A percentile compares a stretch with the other conserved stretches of the same genome.
These are phyloP conservation scores for Claviceps africana DNA, from an alignment of 2,329 filamentous ascomycete species.

Conservation along the genomic window DNA sequence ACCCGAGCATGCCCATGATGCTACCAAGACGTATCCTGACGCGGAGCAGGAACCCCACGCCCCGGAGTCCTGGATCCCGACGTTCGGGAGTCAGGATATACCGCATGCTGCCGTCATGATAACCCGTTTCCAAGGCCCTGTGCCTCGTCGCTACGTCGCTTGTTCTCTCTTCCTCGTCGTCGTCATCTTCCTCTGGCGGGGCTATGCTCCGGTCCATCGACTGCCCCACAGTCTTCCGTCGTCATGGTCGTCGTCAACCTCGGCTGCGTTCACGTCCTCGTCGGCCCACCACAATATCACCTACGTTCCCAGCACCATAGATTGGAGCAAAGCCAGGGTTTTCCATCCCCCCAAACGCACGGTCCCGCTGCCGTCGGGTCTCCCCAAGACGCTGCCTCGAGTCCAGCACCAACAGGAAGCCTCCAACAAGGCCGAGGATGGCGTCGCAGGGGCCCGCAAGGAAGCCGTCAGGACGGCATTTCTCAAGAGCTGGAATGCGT, in stretches of 20 bases:
- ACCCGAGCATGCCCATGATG: background rate
- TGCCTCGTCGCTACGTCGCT: constrained; percentile 19
- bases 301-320: constrained; percentile 23
- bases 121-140: constrained; percentile 17
- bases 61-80: background rate
- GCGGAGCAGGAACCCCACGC: too few species aligned
- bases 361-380: constrained; percentile 21
- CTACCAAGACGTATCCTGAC: too few species aligned
- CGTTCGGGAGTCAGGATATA: too few species aligned
- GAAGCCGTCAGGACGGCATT: constrained; percentile 26
- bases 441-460: constrained; percentile 20
- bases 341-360: constrained; percentile 19
- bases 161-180: constrained; percentile 16
- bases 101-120: constrained; percentile 13
- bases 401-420: constrained; percentile 26
- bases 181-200: constrained; percentile 15
- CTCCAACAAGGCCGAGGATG: constrained; percentile 23
- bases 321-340: constrained; percentile 22
- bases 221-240: constrained; percentile 8
- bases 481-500: constrained; percentile 34
- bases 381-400: constrained; percentile 20
- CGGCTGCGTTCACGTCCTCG: background rate
- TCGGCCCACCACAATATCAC: constrained; percentile 13
- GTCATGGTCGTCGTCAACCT: background rate
- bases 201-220: constrained; percentile 8